Conservation (phyloP, 176 grass and related monocot genomes). For the Oryza coarctata region DNA sequence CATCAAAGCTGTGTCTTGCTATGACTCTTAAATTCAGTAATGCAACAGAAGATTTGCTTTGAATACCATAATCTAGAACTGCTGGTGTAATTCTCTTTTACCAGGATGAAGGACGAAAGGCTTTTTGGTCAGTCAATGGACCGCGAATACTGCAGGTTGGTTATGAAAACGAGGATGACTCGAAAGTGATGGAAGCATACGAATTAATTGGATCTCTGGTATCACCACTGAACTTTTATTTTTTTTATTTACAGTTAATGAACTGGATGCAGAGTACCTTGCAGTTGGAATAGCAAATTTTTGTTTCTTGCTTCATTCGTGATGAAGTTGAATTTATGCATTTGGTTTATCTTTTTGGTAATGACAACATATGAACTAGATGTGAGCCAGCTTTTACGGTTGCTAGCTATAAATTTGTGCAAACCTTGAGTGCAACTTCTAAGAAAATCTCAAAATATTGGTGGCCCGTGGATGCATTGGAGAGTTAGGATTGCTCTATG, state of each 20-base stretch:
- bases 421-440: background rate
- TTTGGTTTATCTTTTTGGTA: background rate
- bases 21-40: background rate
- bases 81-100: conserved; percentile 9
- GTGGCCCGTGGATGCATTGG: background rate
- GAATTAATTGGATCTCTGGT: conserved; percentile 97
- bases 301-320: background rate
- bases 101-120: conserved; percentile 75
- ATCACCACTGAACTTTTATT: conserved; percentile 27
- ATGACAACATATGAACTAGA: background rate
- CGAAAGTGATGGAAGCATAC: conserved; percentile 93
- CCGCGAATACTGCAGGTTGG: conserved; percentile 83
- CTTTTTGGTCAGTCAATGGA: conserved; percentile 89
- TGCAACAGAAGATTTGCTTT: background rate
- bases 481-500: background rate
- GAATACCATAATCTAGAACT: background rate
- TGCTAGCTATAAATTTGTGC: background rate
- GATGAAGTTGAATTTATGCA: background rate
- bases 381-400: background rate
- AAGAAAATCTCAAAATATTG: background rate
- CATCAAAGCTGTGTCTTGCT: background rate
- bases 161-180: conserved; percentile 90
- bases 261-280: background rate
- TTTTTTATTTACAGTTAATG: conserved; percentile 12
- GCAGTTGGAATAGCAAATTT: background rate